phyloP scores from a whole-genome alignment of 345 rosid genomes.

The Eucalyptus sp. region DNA sequence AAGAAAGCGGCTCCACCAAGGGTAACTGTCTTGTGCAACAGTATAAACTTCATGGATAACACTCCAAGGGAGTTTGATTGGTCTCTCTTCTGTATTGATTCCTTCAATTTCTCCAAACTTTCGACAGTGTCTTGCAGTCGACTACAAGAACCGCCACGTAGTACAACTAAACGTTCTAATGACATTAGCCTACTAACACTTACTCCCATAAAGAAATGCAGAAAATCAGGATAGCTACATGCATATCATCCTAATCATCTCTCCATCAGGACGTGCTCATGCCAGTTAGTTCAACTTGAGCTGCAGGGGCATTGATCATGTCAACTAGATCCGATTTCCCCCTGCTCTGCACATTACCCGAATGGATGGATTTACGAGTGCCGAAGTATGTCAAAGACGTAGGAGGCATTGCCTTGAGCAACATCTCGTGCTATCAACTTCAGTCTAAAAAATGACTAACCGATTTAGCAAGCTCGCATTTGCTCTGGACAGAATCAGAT shows the following conservation, averaged over 20 bases:
- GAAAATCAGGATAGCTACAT: background rate
- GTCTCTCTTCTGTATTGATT: no score
- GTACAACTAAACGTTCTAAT: background rate
- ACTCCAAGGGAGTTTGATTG: background rate
- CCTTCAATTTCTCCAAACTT: background rate
- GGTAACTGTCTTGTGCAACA: no score
- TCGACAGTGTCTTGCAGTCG: background rate
- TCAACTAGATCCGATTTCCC: constrained; percentile 56
- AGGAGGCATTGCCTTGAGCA: background rate
- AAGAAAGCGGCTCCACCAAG: background rate
- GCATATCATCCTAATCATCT: background rate
- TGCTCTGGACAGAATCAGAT: constrained; percentile 61
- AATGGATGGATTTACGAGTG: no score
- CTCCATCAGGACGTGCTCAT: constrained; percentile 19
- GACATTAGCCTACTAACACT: background rate
- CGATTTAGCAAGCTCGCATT: constrained; percentile 44
- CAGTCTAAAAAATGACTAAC: background rate
- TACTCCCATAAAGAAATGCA: background rate
- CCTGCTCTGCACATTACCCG: background rate
- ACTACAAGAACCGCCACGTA: background rate
- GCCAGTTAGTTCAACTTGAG: constrained; percentile 54
- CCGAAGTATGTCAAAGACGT: background rate
- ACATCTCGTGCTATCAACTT: background rate
- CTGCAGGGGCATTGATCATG: constrained; percentile 40
- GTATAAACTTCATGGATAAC: background rate